These are phyloP conservation scores for Boletales sp. DNA, from an alignment of 768 basidiomycete species.

Conservation along the genomic window DNA sequence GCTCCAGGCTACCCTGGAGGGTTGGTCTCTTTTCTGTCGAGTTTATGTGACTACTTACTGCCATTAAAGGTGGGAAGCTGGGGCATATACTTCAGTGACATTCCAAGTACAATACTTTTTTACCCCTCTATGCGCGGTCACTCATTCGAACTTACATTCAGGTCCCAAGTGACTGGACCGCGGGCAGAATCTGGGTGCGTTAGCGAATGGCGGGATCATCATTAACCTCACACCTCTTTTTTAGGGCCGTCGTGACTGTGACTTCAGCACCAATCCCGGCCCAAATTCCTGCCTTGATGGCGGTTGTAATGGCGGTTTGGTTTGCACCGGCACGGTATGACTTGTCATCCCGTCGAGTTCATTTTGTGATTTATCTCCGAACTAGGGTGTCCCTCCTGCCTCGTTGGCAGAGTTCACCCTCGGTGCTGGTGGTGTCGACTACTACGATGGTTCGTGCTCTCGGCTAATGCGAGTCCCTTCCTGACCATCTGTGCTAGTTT, in stretches of 20 bases:
- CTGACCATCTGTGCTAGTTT: constrained; percentile 36
- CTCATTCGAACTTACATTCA: neutral
- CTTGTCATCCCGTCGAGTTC: neutral
- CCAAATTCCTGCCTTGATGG: constrained; percentile 58
- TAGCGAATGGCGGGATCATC: neutral
- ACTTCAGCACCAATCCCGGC: constrained; percentile 52
- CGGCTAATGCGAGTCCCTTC: neutral
- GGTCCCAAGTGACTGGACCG: constrained; percentile 63
- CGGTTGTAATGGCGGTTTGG: constrained; percentile 66
- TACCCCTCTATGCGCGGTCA: neutral
- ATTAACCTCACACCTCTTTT: neutral
- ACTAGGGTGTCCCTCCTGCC: constrained; percentile 62
- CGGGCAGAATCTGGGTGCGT: constrained; percentile 61
- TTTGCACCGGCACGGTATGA: constrained; percentile 53
- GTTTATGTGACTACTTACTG: neutral
- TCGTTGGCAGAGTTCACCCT: constrained; percentile 70
- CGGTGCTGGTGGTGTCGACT: constrained; percentile 42
- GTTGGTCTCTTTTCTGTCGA: constrained; percentile 27
- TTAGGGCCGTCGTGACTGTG: constrained; percentile 54
- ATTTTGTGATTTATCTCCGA: neutral
- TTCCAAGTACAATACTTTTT: constrained; percentile 18
- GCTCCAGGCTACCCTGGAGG: constrained; percentile 44
- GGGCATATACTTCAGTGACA: constrained; percentile 21
- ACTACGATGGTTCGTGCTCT: constrained; percentile 52
- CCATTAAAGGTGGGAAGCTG: constrained; percentile 32